These are phyloP conservation scores for Podospora fimiseda DNA, from an alignment of 495 filamentous ascomycete species.

Conservation along the genomic window DNA sequence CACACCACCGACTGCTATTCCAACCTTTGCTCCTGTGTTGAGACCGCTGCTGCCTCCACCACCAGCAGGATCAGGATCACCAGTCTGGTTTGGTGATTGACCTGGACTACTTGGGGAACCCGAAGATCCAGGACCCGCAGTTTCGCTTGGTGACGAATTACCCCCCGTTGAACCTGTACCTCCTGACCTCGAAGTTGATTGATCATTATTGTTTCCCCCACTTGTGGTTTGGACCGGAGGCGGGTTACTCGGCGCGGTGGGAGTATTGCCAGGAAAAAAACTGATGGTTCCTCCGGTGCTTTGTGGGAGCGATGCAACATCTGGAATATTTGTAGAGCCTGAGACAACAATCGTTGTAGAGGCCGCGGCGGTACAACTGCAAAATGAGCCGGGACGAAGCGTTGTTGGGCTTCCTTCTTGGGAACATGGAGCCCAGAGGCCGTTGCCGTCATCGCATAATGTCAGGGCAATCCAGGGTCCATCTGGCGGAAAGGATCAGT, in stretches of 20 bases:
- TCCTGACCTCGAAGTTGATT: background rate
- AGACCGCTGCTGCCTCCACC: conserved; percentile 2
- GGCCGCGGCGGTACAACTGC: conserved; percentile 19
- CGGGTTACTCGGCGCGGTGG: background rate
- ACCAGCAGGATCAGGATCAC: background rate
- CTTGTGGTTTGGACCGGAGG: background rate
- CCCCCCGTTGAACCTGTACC: too few species aligned
- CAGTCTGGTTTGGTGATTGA: background rate
- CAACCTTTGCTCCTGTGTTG: conserved; percentile 14
- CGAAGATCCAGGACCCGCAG: background rate
- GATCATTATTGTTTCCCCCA: background rate
- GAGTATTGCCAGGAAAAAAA: conserved; percentile 16
- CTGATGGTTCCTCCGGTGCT: conserved; percentile 14
- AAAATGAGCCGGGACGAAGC: conserved; percentile 18
- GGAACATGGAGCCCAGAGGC: conserved; percentile 21
- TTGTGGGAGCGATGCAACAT: conserved; percentile 15
- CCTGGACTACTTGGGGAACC: background rate
- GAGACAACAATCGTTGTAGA: conserved; percentile 16
- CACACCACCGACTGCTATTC: conserved; percentile 17
- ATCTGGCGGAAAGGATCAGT: conserved; percentile 3
- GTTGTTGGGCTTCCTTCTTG: conserved; percentile 21
- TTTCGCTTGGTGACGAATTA: too few species aligned
- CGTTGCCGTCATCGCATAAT: conserved; percentile 15
- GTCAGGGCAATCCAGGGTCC: conserved; percentile 26
- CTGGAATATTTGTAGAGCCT: conserved; percentile 7